Conservation (phyloP, 192 early-diverging fungal species). For the Funneliformis mosseae region DNA sequence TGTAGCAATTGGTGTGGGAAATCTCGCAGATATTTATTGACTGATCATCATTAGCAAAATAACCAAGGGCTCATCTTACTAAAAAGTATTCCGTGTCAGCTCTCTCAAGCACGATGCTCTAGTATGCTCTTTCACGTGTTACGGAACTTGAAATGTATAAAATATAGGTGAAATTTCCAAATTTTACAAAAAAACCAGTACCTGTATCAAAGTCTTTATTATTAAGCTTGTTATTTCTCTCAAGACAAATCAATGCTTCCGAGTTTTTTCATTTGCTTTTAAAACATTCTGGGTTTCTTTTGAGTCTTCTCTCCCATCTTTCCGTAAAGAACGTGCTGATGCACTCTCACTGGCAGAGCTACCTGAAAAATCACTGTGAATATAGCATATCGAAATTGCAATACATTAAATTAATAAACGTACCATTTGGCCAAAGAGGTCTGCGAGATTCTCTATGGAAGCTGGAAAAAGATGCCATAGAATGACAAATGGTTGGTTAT, state of each 20-base stretch:
- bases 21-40: neutral
- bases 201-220: neutral
- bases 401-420: constrained; percentile 16
- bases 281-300: constrained; percentile 13
- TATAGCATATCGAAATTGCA: constrained; percentile 14
- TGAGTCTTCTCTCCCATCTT: neutral
- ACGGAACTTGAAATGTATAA: constrained; percentile 5
- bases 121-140: neutral
- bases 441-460: neutral
- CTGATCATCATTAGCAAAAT: neutral
- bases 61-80: neutral
- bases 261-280: constrained; percentile 11
- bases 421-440: constrained; percentile 24
- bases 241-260: constrained; percentile 1
- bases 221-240: neutral
- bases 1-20: neutral
- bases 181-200: neutral
- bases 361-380: constrained; percentile 12
- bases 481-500: neutral
- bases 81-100: constrained; percentile 4
- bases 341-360: neutral
- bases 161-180: neutral
- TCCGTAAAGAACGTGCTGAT: neutral
- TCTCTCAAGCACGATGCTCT: neutral
- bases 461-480: constrained; percentile 18